Base-by-base conservation (phyloP, 495 filamentous ascomycete species). In the Massariosphaeria phaeospora region DNA sequence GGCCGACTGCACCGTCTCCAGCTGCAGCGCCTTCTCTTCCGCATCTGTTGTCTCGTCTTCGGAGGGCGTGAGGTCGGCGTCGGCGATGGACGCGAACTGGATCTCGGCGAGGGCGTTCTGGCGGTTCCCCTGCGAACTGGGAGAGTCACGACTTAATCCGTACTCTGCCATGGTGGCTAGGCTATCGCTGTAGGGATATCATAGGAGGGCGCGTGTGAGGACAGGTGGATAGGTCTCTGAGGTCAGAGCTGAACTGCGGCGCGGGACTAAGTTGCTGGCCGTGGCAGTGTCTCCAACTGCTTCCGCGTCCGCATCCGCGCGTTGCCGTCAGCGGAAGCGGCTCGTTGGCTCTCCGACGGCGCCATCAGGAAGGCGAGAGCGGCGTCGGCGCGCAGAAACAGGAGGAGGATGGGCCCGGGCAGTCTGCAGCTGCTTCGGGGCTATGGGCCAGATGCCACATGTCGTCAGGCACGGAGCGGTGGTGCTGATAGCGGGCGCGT, bases 1-100 rank as follows among this genome's bases (percentile, higher is more conserved):
- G 49, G 91, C 71, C 2, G 80, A 79, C 46, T 79, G 75, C 13
- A 72, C 81, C 52, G 82, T 80, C 57, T 84, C 79, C 48, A 56
- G 49, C 50, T 54, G 55, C 27, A 63, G 41, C 5, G 15, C 43
- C 40, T 59, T 46, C 40, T 54, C 55, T 17, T 63, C 61, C 6
- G 55, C 45, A 4, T n/a, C n/a, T 2, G 38, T 40, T 5, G 31
- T 45, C 51, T 63, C 61, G 40, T 63, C 61, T 30, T 63, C 61
- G 27, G 61, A 63, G 17, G 61, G 55, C 23, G 55, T 56, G 27
- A 63, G 55, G 51, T 63, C 55, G 8, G 49, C 23, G 31, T 63
- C 61, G 29, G 43, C 23, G 21, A 59, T 24, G n/a, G 55, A 56
- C 13, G 55, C 52, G 35, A 55, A 59, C 43, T 63, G 61, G 21